Conservation (phyloP, 768 basidiomycete species). For the Hygrocybe punicea region DNA sequence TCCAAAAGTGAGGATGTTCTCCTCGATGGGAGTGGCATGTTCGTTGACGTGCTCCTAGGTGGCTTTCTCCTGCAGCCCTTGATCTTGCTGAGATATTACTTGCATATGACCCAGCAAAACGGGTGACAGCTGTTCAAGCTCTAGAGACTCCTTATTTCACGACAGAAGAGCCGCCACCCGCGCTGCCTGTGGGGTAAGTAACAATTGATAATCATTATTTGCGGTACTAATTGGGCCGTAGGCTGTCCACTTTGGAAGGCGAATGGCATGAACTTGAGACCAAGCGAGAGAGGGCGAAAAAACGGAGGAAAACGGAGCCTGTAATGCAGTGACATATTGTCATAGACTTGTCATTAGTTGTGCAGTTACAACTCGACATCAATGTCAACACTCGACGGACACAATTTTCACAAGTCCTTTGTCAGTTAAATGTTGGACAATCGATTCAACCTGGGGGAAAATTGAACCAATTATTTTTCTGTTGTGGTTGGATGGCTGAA, state of each 20-base stretch:
- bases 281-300: conserved; percentile 84
- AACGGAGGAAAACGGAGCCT: conserved; percentile 64
- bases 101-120: conserved; percentile 71
- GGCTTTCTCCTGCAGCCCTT: conserved; percentile 81
- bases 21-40: too few relatives aligned
- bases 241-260: conserved; percentile 77
- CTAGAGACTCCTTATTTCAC: conserved; percentile 82
- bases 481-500: background rate
- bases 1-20: conserved; percentile 75
- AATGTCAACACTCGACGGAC: conserved; percentile 14
- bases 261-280: conserved; percentile 99
- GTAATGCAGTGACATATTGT: conserved; percentile 33
- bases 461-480: conserved; percentile 1
- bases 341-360: conserved; percentile 10
- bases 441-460: conserved; percentile 66
- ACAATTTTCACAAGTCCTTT: conserved; percentile 58
- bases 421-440: conserved; percentile 77
- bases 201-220: background rate
- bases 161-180: conserved; percentile 69
- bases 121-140: conserved; percentile 77
- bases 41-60: conserved; percentile 45
- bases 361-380: conserved; percentile 28
- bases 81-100: conserved; percentile 84
- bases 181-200: conserved; percentile 74
- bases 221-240: conserved; percentile 27